Base-by-base conservation (phyloP, 495 filamentous ascomycete genomes). In the Penicillium antarcticum region DNA sequence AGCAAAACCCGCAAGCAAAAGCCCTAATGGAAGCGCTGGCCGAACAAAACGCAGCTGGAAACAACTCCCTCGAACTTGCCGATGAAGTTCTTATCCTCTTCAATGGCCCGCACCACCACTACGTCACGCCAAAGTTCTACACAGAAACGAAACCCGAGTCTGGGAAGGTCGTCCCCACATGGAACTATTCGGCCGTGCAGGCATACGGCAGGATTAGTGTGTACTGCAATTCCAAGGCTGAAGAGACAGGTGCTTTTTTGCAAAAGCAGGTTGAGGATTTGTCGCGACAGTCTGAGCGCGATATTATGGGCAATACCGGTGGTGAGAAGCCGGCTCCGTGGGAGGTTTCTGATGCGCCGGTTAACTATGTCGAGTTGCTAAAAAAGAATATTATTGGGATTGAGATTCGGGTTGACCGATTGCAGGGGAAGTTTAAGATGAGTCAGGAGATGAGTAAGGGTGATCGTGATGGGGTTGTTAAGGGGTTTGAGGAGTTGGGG, bases 391-490 rank as follows among this genome's bases (percentile, higher is more conserved):
- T 83, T 50, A 73, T 83, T 31, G 80, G 79, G 0, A 70, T 83
- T 36, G 72, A 81, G 61, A 72, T 83, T 32, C 48, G 57, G 10
- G 70, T 83, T 50, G 61, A 69, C n/a, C 52, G 67, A 2, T 51
- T 83, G 40, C 71, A 71, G 35, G 80, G 80, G 18, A 82, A 82
- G 60, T 80, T 70, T 42, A 82, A 82, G 66, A 79, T 82, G 77
- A 81, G 77, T 48, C 76, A 81, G 63, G 79, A 82, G 58, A 63
- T 78, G 70, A 54, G 51, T 9, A 38, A 60, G 19, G 75, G 69
- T 0, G 79, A 82, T 59, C 62, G 70, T 4, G 53, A 74, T 12
- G 78, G 80, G 4, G 73, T 78, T 0, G 49, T 80, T n/a, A 38
- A 75, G 39, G 79, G 79, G 2, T 81, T 83, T 62, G 58, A 66